A percentile compares a stretch with the other conserved stretches of the same genome.
Evolutionary conservation across 495 filamentous ascomycete species (phyloP).

Genomic region (Aspergillus funiculosus): DNA sequence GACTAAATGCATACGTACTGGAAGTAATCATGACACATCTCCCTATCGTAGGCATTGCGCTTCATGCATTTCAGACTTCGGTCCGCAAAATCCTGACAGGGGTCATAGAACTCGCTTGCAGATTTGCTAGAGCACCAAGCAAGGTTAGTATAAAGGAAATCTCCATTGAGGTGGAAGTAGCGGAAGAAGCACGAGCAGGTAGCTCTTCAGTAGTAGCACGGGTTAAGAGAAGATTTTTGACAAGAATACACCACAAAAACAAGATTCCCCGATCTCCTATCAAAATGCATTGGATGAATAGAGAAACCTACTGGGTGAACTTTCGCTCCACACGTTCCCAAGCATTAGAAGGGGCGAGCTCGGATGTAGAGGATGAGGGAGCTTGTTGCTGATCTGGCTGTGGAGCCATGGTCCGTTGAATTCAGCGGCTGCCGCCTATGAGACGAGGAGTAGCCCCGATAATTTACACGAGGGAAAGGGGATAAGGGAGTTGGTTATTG

Average conservation of each 20-base stretch:
- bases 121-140: constrained; percentile 56
- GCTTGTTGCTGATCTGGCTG: constrained; percentile 11
- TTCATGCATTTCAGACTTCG: constrained; percentile 79
- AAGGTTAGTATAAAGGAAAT: constrained; percentile 13
- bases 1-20: constrained; percentile 55
- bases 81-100: constrained; percentile 90
- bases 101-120: constrained; percentile 82
- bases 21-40: constrained; percentile 92
- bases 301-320: constrained; percentile 35
- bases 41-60: constrained; percentile 74
- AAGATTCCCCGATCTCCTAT: too few relatives aligned
- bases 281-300: not conserved
- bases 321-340: constrained; percentile 38
- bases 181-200: not conserved
- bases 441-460: too few relatives aligned
- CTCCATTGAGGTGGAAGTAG: not conserved
- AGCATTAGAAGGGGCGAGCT: constrained; percentile 24
- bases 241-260: too few relatives aligned
- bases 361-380: constrained; percentile 8
- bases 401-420: constrained; percentile 14
- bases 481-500: not conserved
- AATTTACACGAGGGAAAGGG: too few relatives aligned
- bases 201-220: not conserved
- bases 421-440: not conserved
- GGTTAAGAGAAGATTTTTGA: not conserved